These are phyloP conservation scores for Penicillium freii DNA, from an alignment of 2,329 filamentous ascomycete genomes.

Conservation along the genomic window DNA sequence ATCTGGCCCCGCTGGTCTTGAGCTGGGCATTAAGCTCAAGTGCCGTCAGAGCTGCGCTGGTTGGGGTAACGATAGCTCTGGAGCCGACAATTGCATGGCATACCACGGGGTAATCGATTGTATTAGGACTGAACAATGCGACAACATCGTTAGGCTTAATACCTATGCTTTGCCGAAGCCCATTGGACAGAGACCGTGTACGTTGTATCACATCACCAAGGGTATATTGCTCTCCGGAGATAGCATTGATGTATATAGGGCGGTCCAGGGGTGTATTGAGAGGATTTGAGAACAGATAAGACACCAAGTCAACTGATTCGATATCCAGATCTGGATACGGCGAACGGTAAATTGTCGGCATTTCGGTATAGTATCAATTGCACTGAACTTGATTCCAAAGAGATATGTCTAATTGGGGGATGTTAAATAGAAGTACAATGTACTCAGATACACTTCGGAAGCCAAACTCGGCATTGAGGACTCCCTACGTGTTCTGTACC, in stretches of 20 bases:
- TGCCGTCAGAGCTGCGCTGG: slow-evolving; percentile 18
- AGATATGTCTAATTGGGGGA: too few relatives aligned
- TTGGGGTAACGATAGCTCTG: slow-evolving; percentile 15
- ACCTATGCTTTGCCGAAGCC: slow-evolving; percentile 17
- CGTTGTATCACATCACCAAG: slow-evolving; percentile 17
- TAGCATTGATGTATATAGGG: slow-evolving; percentile 16
- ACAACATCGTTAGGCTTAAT: slow-evolving; percentile 17
- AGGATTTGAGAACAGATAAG: slow-evolving; percentile 23
- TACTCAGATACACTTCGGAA: neutral
- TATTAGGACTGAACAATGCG: slow-evolving; percentile 22
- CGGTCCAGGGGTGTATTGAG: slow-evolving; percentile 15
- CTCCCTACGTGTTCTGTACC: neutral
- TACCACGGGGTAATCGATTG: slow-evolving; percentile 21
- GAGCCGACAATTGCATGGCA: slow-evolving; percentile 19
- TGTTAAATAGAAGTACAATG: neutral
- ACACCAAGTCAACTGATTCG: slow-evolving; percentile 18
- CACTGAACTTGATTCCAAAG: neutral
- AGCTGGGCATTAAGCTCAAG: slow-evolving; percentile 23
- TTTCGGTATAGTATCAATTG: neutral
- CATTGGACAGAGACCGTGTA: slow-evolving; percentile 16
- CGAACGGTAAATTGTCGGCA: slow-evolving; percentile 20
- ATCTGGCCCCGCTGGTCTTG: slow-evolving; percentile 20
- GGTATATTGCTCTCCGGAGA: slow-evolving; percentile 18
- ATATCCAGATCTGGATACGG: slow-evolving; percentile 19
- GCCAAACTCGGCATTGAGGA: neutral